phyloP scores from a whole-genome alignment of 2,329 filamentous ascomycete species.

The Xylaria multiplex region DNA sequence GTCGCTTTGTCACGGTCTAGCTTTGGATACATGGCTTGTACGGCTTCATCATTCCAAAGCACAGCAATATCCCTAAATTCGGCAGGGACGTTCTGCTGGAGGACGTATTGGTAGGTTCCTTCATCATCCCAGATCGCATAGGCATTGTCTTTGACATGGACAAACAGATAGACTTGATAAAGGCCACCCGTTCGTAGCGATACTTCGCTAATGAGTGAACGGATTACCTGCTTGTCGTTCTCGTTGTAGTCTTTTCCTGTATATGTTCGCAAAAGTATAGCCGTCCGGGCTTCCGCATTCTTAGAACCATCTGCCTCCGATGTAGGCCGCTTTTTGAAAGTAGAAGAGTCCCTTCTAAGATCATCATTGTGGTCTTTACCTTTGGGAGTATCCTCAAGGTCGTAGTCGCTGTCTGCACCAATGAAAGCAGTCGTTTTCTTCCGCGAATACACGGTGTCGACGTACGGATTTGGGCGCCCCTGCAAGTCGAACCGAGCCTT shows the following conservation, averaged over 20 bases:
- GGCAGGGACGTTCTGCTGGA: slow-evolving; percentile 70
- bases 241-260: slow-evolving; percentile 79
- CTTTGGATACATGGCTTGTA: slow-evolving; percentile 80
- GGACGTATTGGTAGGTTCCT: slow-evolving; percentile 66
- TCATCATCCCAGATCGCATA: slow-evolving; percentile 68
- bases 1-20: slow-evolving; percentile 67
- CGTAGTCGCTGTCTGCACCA: slow-evolving; percentile 34
- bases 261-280: slow-evolving; percentile 80
- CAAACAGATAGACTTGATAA: slow-evolving; percentile 81
- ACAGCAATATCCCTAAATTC: slow-evolving; percentile 78
- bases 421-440: slow-evolving; percentile 38
- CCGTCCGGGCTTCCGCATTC: slow-evolving; percentile 67
- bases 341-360: slow-evolving; percentile 24
- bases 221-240: slow-evolving; percentile 81
- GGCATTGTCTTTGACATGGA: slow-evolving; percentile 76
- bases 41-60: slow-evolving; percentile 78
- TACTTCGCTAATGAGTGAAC: slow-evolving; percentile 81
- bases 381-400: slow-evolving; percentile 31
- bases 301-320: slow-evolving; percentile 29
- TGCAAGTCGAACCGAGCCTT: slow-evolving; percentile 67
- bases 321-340: slow-evolving; percentile 11
- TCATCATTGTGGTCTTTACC: slow-evolving; percentile 32
- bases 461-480: slow-evolving; percentile 56
- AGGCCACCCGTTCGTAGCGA: slow-evolving; percentile 79
- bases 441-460: slow-evolving; percentile 53